Evolutionary conservation across 2,329 filamentous ascomycete species (phyloP), one percentile per base, ranked within the genome.

Genomic region (Colletotrichum sp.): DNA sequence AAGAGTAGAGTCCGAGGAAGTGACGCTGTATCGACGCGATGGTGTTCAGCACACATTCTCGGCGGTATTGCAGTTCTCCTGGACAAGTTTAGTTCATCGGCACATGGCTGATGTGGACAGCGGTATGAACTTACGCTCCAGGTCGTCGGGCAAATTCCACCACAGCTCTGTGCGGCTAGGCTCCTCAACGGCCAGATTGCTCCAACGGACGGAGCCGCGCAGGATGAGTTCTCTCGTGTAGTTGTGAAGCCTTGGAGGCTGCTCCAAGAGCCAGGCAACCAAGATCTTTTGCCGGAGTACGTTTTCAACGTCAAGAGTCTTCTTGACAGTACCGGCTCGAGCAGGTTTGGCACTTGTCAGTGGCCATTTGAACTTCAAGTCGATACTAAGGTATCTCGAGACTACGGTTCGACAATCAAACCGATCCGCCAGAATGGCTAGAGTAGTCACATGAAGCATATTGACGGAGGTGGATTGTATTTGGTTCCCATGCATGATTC

Each of bases 391-490:
- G 77, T 91, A 91, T 63, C 86, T 86, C 10, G 90, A 87, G 3
- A 95, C 88, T 13, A 87, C 82, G 4, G 87, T 82, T 3, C 92
- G 84, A 76, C 93, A 93, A 84, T 94, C 93, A 83, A 95, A 96
- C 60, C 93, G 91, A 82, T 96, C 94, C 12, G 94, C 93, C 72
- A 95, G 89, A 68, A 95, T 89, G 55, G 93, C 92, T 55, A 96
- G 85, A 3, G 93, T 93, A 16, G 92, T 90, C 13, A 94, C 87
- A 78, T 93, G 93, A 8, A 90, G 85, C 78, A 95, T 88, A 18
- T 89, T 90, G 24, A 89, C 86, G 34, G 67, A 57, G 6, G 80
- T 69, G 3, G 85, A 83, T 66, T 85, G 85, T n/a, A 82, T 82
- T n/a, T 82, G 84, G 49, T 85, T 85, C 26, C 88, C 88, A 81